These are phyloP conservation scores for Pisolithus marmoratus DNA, from an alignment of 768 basidiomycete species.

Conservation along the genomic window DNA sequence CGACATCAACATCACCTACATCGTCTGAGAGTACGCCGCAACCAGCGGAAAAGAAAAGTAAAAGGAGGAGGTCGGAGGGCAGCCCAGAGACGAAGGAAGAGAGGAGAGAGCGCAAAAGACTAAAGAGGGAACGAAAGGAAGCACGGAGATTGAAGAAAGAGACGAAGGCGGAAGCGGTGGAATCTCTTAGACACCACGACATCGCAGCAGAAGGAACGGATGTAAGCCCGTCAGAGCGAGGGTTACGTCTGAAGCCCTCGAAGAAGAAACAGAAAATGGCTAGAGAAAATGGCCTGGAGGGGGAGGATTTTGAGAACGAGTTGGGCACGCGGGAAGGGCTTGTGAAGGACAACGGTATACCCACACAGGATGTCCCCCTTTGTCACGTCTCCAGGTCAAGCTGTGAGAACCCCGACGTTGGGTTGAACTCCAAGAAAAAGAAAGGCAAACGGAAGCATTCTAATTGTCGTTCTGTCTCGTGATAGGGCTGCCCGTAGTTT, in stretches of 20 bases:
- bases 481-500: neutral
- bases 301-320: neutral
- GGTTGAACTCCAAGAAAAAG: constrained; percentile 1
- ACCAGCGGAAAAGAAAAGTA: neutral
- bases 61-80: constrained; percentile 9
- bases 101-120: constrained; percentile 17
- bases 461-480: neutral
- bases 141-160: constrained; percentile 11
- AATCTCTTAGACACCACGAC: neutral
- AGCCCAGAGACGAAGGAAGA: constrained; percentile 11
- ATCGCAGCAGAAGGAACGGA: neutral
- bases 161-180: neutral
- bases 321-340: too few relatives aligned
- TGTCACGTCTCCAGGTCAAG: too few relatives aligned
- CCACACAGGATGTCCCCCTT: too few relatives aligned
- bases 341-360: too few relatives aligned
- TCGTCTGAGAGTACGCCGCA: neutral
- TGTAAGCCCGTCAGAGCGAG: neutral
- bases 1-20: neutral
- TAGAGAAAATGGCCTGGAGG: neutral
- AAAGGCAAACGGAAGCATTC: neutral
- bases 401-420: constrained; percentile 5
- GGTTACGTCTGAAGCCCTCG: neutral
- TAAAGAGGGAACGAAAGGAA: constrained; percentile 18
- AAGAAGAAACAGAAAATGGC: constrained; percentile 4